Percentiles rank a stretch among this genome's conserved stretches.
These are phyloP conservation scores for Oryza officinalis DNA, from an alignment of 176 grass and related monocot species.

Conservation along the genomic window DNA sequence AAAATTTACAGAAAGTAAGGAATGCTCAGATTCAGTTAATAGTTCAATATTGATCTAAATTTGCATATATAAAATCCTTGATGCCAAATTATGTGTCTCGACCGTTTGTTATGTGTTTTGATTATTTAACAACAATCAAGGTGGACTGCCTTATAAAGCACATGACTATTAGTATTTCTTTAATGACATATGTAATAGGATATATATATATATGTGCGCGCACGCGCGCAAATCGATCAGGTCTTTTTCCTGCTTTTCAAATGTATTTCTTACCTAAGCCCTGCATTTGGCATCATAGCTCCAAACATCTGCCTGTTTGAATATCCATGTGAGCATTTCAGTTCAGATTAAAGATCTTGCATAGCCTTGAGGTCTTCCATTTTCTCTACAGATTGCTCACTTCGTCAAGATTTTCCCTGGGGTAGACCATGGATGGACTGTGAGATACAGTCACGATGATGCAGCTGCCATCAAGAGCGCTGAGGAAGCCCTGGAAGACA, in stretches of 20 bases:
- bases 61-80: not conserved
- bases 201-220: no score
- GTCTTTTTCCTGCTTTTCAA: not conserved
- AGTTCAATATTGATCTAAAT: not conserved
- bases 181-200: not conserved
- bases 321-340: not conserved
- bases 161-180: not conserved
- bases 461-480: no score
- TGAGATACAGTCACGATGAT: slow-evolving; percentile 23
- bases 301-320: not conserved
- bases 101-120: not conserved
- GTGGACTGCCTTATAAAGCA: not conserved
- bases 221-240: not conserved
- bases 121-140: not conserved
- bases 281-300: not conserved
- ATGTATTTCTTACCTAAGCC: not conserved
- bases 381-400: not conserved
- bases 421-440: slow-evolving; percentile 27
- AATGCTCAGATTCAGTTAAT: not conserved
- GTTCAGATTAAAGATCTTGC: not conserved
- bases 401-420: slow-evolving; percentile 22
- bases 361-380: not conserved
- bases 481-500: not conserved
- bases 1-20: not conserved
- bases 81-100: not conserved